Conservation (phyloP, 2,329 filamentous ascomycete species). For the Apiospora sp. region DNA sequence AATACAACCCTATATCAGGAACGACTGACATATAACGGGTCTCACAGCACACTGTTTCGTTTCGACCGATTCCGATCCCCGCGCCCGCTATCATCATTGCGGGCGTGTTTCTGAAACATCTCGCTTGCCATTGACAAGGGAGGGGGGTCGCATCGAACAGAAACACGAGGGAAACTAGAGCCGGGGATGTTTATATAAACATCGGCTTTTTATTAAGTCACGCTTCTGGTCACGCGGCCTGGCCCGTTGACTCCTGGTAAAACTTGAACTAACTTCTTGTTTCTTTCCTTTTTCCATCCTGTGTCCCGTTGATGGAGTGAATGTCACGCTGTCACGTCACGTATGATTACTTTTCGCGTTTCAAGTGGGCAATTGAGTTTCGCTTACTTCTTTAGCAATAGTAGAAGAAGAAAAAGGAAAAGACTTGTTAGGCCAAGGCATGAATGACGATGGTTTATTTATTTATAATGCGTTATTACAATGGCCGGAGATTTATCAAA, state of each 20-base stretch:
- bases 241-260: background rate
- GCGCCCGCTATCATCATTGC: background rate
- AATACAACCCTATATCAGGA: background rate
- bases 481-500: background rate
- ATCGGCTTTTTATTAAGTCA: background rate
- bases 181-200: constrained; percentile 15
- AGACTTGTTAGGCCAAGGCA: background rate
- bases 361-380: background rate
- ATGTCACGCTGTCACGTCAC: background rate
- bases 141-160: background rate
- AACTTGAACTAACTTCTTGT: background rate
- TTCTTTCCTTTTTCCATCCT: background rate
- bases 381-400: background rate
- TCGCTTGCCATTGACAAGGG: background rate
- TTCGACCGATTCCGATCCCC: background rate
- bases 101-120: background rate
- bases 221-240: background rate
- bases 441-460: background rate
- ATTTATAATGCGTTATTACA: background rate
- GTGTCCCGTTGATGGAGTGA: background rate
- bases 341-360: background rate
- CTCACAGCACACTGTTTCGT: background rate
- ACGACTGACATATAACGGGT: background rate
- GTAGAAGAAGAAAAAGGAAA: background rate
- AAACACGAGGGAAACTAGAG: background rate